Evolutionary conservation across 768 basidiomycete species (phyloP), one percentile per base, ranked within the genome.

Genomic region (Collybia nuda): DNA sequence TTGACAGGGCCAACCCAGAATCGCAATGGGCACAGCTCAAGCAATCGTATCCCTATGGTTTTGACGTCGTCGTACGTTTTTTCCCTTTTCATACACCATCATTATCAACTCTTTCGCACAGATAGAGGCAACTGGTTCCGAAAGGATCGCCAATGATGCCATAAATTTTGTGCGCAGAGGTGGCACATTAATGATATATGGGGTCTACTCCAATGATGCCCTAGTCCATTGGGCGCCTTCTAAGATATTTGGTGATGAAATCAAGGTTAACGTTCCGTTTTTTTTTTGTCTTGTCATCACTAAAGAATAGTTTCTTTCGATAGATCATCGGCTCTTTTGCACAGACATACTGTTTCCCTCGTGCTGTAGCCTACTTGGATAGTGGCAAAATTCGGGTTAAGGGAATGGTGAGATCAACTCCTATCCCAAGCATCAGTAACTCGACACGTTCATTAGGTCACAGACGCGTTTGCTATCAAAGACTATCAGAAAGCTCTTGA

Each of bases 271-370:
- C 59, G 14, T 18, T 19, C 0, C 18, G 2, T n/a, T 15, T 35
- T 28, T 12, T n/a, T 18, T 15, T 15, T n/a, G 15, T 14, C 40
- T 21, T n/a, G 3, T 17, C 21, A 6, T 8, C 5, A 24, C n/a
- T 46, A 6, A 8, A 11, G 8, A n/a, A 32, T 39, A 12, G 24
- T 28, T 28, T 12, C 44, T 23, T 6, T 15, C 21, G 26, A 4
- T 28, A 85, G 83, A 88, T 89, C 54, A 85, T 88, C 48, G 86
- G 88, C 3, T 89, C 88, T 5, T 89, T 88, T 70, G 84, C 88
- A 6, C 88, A 90, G 55, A 81, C 81, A 2, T 80, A 75, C 65
- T 88, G 88, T 65, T 90, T 90, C 80, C 86, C 88, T 40, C 82
- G 88, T 7, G 87, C 88, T 1, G 79, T 90, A 36, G 82, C 81